Percentiles rank a stretch among this genome's conserved stretches.
Conservation (phyloP, 352 stramenopile genomes). For the Phytophthora crassamura region DNA sequence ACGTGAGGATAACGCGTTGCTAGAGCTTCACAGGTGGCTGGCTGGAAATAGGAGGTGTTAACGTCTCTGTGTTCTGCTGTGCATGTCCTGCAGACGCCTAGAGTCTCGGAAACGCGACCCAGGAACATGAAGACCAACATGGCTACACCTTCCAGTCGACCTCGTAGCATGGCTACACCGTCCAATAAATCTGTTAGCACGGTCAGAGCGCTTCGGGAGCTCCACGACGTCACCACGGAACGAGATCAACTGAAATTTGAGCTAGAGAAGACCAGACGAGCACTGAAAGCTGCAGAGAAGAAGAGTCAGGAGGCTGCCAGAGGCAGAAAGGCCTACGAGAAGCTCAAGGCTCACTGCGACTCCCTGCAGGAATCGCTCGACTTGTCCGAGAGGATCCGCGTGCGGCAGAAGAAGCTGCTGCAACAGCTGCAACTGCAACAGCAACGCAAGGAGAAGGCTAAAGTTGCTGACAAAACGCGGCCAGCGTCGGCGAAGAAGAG, state of each 20-base stretch:
- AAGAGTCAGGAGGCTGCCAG: conserved; percentile 58
- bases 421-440: conserved; percentile 65
- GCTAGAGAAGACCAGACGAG: conserved; percentile 65
- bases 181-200: conserved; percentile 1
- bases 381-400: conserved; percentile 80
- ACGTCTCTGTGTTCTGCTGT: conserved; percentile 15
- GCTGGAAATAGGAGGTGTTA: conserved; percentile 7
- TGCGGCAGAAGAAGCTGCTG: conserved; percentile 80
- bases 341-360: conserved; percentile 77
- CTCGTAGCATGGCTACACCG: too few species aligned
- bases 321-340: conserved; percentile 64
- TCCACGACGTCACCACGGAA: conserved; percentile 71
- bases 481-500: conserved; percentile 20
- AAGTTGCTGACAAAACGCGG: conserved; percentile 1
- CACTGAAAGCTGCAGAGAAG: conserved; percentile 48
- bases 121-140: conserved; percentile 34
- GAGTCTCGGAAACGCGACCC: conserved; percentile 9
- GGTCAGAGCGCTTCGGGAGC: conserved; percentile 52
- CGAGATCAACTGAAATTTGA: conserved; percentile 84
- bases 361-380: conserved; percentile 83
- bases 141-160: background rate
- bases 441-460: conserved; percentile 3
- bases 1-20: conserved; percentile 7
- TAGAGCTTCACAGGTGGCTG: background rate
- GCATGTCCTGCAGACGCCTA: conserved; percentile 14